phyloP scores from a whole-genome alignment of 2,329 filamentous ascomycete genomes.

The Monilinia fructicola region DNA sequence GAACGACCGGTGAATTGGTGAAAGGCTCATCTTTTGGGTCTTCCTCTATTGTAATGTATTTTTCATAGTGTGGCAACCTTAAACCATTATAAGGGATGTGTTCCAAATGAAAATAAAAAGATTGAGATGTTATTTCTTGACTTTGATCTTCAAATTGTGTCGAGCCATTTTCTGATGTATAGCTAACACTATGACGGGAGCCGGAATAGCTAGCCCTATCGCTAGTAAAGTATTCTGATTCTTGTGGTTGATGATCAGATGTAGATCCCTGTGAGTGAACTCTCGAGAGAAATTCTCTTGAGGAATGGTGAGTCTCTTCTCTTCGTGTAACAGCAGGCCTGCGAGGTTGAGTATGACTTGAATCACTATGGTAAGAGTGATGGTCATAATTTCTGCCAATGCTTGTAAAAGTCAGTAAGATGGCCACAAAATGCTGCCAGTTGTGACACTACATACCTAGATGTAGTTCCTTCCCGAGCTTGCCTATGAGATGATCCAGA shows the following conservation, averaged over 20 bases:
- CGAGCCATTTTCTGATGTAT: neutral
- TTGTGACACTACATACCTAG: constrained; percentile 11
- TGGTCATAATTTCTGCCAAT: neutral
- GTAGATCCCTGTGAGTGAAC: neutral
- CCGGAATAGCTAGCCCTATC: neutral
- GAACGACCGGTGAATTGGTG: neutral
- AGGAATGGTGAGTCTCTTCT: neutral
- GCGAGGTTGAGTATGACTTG: neutral
- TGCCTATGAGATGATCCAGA: constrained; percentile 8
- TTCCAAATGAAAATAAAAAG: neutral
- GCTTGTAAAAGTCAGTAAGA: constrained; percentile 14
- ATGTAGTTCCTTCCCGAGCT: neutral
- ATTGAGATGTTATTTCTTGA: neutral
- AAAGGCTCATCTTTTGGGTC: neutral
- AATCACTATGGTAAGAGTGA: neutral
- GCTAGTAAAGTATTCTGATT: neutral
- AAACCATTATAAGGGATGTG: neutral
- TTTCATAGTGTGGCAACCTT: neutral
- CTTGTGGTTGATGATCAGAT: neutral
- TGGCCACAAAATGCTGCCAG: neutral
- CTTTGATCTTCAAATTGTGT: neutral
- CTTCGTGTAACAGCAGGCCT: neutral
- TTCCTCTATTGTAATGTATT: neutral
- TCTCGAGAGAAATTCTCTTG: neutral
- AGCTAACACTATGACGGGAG: neutral